These are phyloP conservation scores for Clathrospora elynae DNA, from an alignment of 2,329 filamentous ascomycete species.

Conservation along the genomic window DNA sequence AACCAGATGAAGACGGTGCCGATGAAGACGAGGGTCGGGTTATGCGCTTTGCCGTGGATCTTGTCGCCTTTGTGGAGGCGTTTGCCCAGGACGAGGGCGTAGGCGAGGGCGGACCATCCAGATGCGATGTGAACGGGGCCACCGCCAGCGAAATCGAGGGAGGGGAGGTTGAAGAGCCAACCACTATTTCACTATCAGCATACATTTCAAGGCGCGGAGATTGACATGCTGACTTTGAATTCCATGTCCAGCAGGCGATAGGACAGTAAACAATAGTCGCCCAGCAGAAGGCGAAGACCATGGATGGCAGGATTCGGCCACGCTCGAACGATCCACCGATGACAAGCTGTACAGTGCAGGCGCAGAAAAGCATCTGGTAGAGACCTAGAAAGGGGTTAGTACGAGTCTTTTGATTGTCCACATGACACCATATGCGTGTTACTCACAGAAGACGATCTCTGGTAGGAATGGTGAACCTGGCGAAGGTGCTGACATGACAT, in stretches of 20 bases:
- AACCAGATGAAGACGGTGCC: slow-evolving; percentile 71
- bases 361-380: slow-evolving; percentile 69
- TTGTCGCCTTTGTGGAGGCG: slow-evolving; percentile 57
- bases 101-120: slow-evolving; percentile 67
- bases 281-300: slow-evolving; percentile 69
- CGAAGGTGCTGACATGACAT: slow-evolving; percentile 65
- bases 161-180: slow-evolving; percentile 66
- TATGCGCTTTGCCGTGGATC: slow-evolving; percentile 63
- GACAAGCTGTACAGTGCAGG: slow-evolving; percentile 66
- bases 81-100: slow-evolving; percentile 67
- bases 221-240: slow-evolving; percentile 48
- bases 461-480: slow-evolving; percentile 62
- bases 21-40: slow-evolving; percentile 66
- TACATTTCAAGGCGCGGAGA: not conserved
- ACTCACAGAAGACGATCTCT: slow-evolving; percentile 65
- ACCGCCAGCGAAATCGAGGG: slow-evolving; percentile 65
- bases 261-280: slow-evolving; percentile 68
- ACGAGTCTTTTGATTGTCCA: too few species aligned
- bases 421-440: not conserved
- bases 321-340: slow-evolving; percentile 68
- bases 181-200: slow-evolving; percentile 43
- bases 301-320: slow-evolving; percentile 66
- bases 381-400: slow-evolving; percentile 37
- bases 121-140: slow-evolving; percentile 69
- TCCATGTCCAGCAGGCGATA: slow-evolving; percentile 71